A percentile compares a stretch with the other conserved stretches of the same genome.
phyloP scores from a whole-genome alignment of 148 eudicot genomes.

The Rhododendron molle region DNA sequence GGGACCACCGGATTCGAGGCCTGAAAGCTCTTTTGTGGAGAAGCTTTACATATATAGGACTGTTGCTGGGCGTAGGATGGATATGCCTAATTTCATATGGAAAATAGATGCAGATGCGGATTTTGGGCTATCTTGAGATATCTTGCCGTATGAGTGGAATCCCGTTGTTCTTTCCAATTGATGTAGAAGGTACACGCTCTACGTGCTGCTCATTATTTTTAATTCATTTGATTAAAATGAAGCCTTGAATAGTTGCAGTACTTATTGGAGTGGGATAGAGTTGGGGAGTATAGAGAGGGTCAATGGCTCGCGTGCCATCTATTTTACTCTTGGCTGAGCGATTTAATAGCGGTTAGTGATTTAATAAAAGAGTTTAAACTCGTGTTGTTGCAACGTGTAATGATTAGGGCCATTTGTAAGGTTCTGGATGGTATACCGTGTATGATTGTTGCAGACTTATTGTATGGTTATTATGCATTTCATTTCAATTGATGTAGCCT shows the following conservation, averaged over 20 bases:
- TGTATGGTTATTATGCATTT: not conserved
- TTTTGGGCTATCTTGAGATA: constrained; percentile 16
- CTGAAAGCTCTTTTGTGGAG: constrained; percentile 60
- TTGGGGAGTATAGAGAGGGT: constrained; percentile 9
- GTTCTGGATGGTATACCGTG: not conserved
- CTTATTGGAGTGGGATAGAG: constrained; percentile 1
- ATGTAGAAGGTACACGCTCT: constrained; percentile 13
- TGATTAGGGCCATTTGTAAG: not conserved
- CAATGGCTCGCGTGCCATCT: constrained; percentile 17
- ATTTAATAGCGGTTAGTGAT: constrained; percentile 16
- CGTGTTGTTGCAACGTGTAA: constrained; percentile 6
- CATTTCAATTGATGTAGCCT: not conserved
- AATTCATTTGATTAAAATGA: constrained; percentile 10
- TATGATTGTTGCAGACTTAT: not conserved
- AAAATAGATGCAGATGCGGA: constrained; percentile 36
- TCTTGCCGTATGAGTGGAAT: not conserved
- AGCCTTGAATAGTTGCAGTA: constrained; percentile 21
- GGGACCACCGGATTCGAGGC: constrained; percentile 42
- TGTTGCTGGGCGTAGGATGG: constrained; percentile 67
- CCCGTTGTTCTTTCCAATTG: not conserved
- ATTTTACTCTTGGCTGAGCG: constrained; percentile 35
- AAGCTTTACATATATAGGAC: constrained; percentile 76
- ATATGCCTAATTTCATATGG: constrained; percentile 66
- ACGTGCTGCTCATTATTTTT: not conserved
- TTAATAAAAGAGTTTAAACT: constrained; percentile 20